Conservation (phyloP, 2,329 filamentous ascomycete genomes). For the Fusarium piperis region DNA sequence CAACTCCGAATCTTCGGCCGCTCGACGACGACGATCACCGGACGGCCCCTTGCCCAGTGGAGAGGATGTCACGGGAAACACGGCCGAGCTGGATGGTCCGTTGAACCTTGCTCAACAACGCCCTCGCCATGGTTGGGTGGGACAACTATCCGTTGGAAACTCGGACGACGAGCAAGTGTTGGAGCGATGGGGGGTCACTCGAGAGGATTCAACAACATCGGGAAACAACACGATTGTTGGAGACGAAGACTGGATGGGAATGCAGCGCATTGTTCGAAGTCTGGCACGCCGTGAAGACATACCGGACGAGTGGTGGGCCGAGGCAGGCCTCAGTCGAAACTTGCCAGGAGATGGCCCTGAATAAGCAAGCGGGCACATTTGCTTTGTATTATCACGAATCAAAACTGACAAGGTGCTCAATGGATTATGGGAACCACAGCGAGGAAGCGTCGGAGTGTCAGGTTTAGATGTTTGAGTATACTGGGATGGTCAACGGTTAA, state of each 20-base stretch:
- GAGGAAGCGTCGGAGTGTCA: neutral
- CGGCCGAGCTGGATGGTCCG: neutral
- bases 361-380: slow-evolving; percentile 11
- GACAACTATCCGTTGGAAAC: slow-evolving; percentile 39
- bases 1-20: slow-evolving; percentile 4
- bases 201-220: slow-evolving; percentile 34
- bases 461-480: neutral
- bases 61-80: neutral
- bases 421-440: neutral
- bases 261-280: slow-evolving; percentile 77
- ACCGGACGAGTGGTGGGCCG: slow-evolving; percentile 84
- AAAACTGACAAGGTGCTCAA: neutral
- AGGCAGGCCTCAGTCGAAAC: slow-evolving; percentile 72
- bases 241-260: slow-evolving; percentile 62
- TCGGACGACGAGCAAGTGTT: slow-evolving; percentile 40
- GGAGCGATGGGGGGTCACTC: slow-evolving; percentile 26
- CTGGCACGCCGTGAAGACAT: slow-evolving; percentile 78
- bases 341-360: slow-evolving; percentile 48
- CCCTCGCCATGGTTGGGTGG: slow-evolving; percentile 38
- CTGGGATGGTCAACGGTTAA: slow-evolving; percentile 1
- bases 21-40: slow-evolving; percentile 19
- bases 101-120: slow-evolving; percentile 5
- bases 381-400: slow-evolving; percentile 5
- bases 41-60: slow-evolving; percentile 1
- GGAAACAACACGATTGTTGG: slow-evolving; percentile 33